These are phyloP conservation scores for Ramularia endophylla DNA, from an alignment of 2,329 filamentous ascomycete species.

Conservation along the genomic window DNA sequence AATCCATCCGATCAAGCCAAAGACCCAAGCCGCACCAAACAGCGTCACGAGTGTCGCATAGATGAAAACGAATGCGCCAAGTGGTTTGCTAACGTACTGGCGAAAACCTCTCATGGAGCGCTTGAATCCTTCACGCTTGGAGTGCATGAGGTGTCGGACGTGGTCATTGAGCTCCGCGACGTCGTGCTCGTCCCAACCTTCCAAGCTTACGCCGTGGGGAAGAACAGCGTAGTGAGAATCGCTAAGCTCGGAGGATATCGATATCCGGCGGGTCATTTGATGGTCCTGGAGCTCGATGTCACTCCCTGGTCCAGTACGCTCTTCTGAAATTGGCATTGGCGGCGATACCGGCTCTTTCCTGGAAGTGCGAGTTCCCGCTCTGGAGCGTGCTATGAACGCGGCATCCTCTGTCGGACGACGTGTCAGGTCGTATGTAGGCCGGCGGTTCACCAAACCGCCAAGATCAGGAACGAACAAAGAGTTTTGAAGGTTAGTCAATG, in stretches of 20 bases:
- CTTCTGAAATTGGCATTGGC: slow-evolving; percentile 11
- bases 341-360: slow-evolving; percentile 4
- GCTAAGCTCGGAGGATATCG: slow-evolving; percentile 62
- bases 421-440: slow-evolving; percentile 70
- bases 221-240: slow-evolving; percentile 73
- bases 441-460: slow-evolving; percentile 67
- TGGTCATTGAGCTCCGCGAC: slow-evolving; percentile 76
- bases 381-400: slow-evolving; percentile 15
- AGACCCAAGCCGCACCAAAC: slow-evolving; percentile 81
- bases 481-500: slow-evolving; percentile 84
- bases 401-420: slow-evolving; percentile 35
- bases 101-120: slow-evolving; percentile 72
- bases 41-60: slow-evolving; percentile 78
- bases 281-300: slow-evolving; percentile 20
- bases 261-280: slow-evolving; percentile 31
- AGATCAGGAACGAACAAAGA: slow-evolving; percentile 80
- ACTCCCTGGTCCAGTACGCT: slow-evolving; percentile 1
- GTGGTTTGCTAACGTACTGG: slow-evolving; percentile 66
- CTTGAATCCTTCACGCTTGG: slow-evolving; percentile 71
- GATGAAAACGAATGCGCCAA: slow-evolving; percentile 77
- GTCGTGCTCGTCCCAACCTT: slow-evolving; percentile 70
- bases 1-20: slow-evolving; percentile 86
- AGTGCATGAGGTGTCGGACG: slow-evolving; percentile 83
- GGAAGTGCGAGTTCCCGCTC: slow-evolving; percentile 17
- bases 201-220: slow-evolving; percentile 64